Percentiles rank a stretch among this genome's conserved stretches.
phyloP scores from a whole-genome alignment of 2,329 filamentous ascomycete genomes.

The Hypoxylon sp. region DNA sequence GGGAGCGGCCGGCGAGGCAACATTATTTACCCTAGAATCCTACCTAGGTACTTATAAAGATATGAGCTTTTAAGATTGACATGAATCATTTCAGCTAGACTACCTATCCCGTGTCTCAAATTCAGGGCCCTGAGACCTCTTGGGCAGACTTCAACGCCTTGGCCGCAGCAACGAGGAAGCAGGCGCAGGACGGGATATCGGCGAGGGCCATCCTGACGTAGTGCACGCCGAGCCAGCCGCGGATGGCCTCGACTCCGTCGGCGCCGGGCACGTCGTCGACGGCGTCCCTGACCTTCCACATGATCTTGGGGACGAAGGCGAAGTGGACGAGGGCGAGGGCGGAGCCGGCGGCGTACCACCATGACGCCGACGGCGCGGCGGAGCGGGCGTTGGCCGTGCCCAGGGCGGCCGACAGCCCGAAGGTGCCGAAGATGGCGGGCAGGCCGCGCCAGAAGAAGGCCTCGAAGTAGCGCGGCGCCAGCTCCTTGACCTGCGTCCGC shows the following conservation, averaged over 20 bases:
- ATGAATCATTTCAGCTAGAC: background rate
- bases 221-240: constrained; percentile 44
- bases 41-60: too few species aligned
- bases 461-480: constrained; percentile 55
- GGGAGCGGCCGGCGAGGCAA: too few species aligned
- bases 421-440: constrained; percentile 41
- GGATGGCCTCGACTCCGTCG: constrained; percentile 34
- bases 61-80: too few species aligned
- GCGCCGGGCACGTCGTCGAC: constrained; percentile 38
- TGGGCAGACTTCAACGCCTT: constrained; percentile 38
- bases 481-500: constrained; percentile 44
- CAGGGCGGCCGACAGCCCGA: constrained; percentile 39
- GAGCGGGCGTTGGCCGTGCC: constrained; percentile 42
- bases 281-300: constrained; percentile 41
- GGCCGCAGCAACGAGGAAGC: constrained; percentile 42
- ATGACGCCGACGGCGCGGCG: too few species aligned
- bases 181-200: constrained; percentile 46
- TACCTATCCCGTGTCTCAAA: background rate
- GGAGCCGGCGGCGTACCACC: constrained; percentile 45
- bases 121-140: background rate
- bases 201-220: constrained; percentile 38
- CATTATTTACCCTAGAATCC: too few species aligned
- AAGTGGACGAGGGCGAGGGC: constrained; percentile 44
- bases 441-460: constrained; percentile 49
- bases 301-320: constrained; percentile 44